phyloP scores from a whole-genome alignment of 352 stramenopile species.

The Peronospora tabacina region DNA sequence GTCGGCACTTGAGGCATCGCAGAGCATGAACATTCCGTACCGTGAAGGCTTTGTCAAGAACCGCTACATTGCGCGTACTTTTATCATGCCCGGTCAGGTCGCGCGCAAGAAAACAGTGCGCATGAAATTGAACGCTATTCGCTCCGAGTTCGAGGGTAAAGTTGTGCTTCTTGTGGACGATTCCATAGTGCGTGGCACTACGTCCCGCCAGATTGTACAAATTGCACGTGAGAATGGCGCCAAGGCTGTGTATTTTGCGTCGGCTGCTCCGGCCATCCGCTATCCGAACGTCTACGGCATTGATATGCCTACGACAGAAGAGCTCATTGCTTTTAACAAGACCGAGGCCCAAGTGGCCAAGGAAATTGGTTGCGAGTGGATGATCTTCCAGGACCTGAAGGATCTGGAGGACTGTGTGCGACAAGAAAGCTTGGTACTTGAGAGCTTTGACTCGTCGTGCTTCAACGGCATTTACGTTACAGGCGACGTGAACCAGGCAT shows the following conservation, averaged over 20 bases:
- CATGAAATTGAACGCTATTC: slow-evolving; percentile 98
- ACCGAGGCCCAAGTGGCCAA: slow-evolving; percentile 91
- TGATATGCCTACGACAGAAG: slow-evolving; percentile 96
- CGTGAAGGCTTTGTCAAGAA: slow-evolving; percentile 99
- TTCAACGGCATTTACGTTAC: slow-evolving; percentile 97
- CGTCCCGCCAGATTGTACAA: slow-evolving; percentile 96
- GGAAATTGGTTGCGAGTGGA: slow-evolving; percentile 93
- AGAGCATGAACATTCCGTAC: slow-evolving; percentile 88
- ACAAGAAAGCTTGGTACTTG: slow-evolving; percentile 60
- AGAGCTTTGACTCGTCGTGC: slow-evolving; percentile 93
- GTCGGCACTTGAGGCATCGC: slow-evolving; percentile 89
- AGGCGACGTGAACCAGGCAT: slow-evolving; percentile 81
- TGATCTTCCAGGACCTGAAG: slow-evolving; percentile 89
- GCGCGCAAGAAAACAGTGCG: slow-evolving; percentile 94
- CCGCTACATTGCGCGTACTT: slow-evolving; percentile 97
- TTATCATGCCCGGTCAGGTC: slow-evolving; percentile 99
- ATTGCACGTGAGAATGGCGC: slow-evolving; percentile 97
- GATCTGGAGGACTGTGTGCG: slow-evolving; percentile 88
- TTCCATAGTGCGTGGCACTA: slow-evolving; percentile 98
- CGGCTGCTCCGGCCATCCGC: slow-evolving; percentile 93
- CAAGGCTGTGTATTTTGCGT: slow-evolving; percentile 94
- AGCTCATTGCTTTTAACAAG: slow-evolving; percentile 96
- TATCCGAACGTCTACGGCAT: slow-evolving; percentile 99
- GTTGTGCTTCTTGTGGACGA: slow-evolving; percentile 99
- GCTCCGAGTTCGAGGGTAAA: slow-evolving; percentile 87